phyloP scores from a whole-genome alignment of 1,139 yeast species.

The Scheffersomyces illinoinensis region DNA sequence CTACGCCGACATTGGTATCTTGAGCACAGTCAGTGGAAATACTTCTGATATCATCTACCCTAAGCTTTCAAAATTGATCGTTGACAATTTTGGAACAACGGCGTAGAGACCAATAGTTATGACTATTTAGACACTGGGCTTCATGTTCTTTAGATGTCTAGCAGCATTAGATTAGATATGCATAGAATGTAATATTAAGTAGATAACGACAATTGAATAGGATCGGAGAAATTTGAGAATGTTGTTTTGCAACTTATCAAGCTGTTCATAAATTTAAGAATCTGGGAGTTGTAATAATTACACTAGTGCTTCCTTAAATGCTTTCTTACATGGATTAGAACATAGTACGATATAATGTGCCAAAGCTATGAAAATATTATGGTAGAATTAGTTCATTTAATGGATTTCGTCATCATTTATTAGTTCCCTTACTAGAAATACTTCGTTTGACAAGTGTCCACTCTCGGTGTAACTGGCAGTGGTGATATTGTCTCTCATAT shows the following conservation, averaged over 20 bases:
- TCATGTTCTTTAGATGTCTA: background rate
- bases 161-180: background rate
- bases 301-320: no score
- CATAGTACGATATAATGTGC: no score
- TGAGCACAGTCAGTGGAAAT: constrained; percentile 65
- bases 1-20: constrained; percentile 54
- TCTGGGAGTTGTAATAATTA: no score
- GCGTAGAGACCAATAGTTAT: background rate
- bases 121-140: background rate
- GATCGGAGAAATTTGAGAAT: background rate
- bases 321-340: no score
- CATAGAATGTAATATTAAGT: background rate
- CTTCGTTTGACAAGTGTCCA: background rate
- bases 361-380: no score
- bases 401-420: no score
- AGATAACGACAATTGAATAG: background rate
- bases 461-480: background rate
- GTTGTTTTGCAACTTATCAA: no score
- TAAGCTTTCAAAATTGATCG: constrained; percentile 49
- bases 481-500: background rate
- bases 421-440: no score
- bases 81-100: constrained; percentile 21
- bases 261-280: no score
- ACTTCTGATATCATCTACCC: constrained; percentile 87
- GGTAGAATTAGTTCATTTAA: no score